Percentiles rank a stretch among this genome's conserved stretches.
phyloP scores from a whole-genome alignment of 176 grass and related monocot species.

The Zoysia pacifica region DNA sequence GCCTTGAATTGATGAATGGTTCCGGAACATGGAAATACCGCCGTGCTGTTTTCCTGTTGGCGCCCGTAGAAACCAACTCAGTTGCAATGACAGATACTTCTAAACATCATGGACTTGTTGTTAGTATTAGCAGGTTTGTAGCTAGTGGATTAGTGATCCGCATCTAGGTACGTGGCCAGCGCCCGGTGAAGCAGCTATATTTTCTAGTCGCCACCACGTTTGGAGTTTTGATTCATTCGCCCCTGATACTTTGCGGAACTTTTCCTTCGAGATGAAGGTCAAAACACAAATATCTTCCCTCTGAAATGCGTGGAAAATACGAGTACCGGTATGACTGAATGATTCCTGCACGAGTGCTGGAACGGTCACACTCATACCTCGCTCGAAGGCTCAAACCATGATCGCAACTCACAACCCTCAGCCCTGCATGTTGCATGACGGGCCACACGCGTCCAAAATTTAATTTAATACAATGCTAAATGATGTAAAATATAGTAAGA shows the following conservation, averaged over 20 bases:
- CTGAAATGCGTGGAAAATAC: no score
- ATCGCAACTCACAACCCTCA: no score
- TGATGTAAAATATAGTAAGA: no score
- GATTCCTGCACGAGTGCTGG: no score
- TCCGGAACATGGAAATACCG: conserved; percentile 11
- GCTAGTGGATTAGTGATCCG: conserved; percentile 9
- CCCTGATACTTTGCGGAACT: background rate
- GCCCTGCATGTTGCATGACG: no score
- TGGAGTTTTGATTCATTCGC: background rate
- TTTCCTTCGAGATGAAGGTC: background rate
- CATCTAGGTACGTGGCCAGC: background rate
- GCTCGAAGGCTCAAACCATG: no score
- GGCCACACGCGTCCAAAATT: no score
- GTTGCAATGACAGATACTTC: no score
- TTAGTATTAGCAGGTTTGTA: background rate
- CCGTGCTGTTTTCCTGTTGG: conserved; percentile 21
- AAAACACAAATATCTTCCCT: background rate
- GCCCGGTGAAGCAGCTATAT: background rate
- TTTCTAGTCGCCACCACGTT: conserved; percentile 22
- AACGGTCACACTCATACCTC: no score
- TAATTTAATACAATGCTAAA: no score
- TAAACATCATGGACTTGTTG: background rate
- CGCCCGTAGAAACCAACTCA: conserved; percentile 3
- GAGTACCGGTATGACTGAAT: no score
- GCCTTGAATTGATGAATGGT: background rate